A percentile compares a stretch with the other conserved stretches of the same genome.
These are phyloP conservation scores for Coemansia sp. DNA, from an alignment of 192 early-diverging fungal species.

Conservation along the genomic window DNA sequence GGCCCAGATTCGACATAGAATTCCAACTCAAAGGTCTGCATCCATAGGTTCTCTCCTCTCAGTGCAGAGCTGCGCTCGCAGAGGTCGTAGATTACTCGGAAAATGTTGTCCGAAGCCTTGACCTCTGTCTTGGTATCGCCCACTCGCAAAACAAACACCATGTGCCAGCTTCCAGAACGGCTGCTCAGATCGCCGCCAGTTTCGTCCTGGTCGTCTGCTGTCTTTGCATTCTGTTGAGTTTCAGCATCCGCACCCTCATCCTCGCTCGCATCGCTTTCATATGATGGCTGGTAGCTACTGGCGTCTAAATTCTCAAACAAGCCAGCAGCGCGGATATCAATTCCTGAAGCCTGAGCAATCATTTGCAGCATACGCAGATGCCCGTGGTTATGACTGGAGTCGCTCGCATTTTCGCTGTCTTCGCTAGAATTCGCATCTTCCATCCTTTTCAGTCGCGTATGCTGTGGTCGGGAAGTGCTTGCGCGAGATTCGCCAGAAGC, in stretches of 20 bases:
- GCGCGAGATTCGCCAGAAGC: neutral
- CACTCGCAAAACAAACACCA: conserved; percentile 16
- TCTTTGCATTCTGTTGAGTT: too few species aligned
- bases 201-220: neutral
- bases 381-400: conserved; percentile 1
- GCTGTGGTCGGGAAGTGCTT: conserved; percentile 7
- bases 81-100: conserved; percentile 11
- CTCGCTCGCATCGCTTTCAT: neutral
- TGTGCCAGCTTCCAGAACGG: conserved; percentile 16
- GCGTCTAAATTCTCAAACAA: conserved; percentile 20
- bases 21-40: conserved; percentile 21
- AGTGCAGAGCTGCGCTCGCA: conserved; percentile 20
- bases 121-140: conserved; percentile 14
- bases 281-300: neutral
- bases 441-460: conserved; percentile 10
- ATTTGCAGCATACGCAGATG: conserved; percentile 37
- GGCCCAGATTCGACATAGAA: conserved; percentile 23
- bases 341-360: conserved; percentile 41
- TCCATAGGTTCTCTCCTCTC: conserved; percentile 16
- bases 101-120: conserved; percentile 24
- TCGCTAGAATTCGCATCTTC: neutral
- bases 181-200: neutral
- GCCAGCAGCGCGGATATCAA: conserved; percentile 30
- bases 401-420: conserved; percentile 2
- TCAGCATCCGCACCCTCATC: neutral